Conservation (phyloP, 129 eudicot genomes). For the Escallonia rubra region DNA sequence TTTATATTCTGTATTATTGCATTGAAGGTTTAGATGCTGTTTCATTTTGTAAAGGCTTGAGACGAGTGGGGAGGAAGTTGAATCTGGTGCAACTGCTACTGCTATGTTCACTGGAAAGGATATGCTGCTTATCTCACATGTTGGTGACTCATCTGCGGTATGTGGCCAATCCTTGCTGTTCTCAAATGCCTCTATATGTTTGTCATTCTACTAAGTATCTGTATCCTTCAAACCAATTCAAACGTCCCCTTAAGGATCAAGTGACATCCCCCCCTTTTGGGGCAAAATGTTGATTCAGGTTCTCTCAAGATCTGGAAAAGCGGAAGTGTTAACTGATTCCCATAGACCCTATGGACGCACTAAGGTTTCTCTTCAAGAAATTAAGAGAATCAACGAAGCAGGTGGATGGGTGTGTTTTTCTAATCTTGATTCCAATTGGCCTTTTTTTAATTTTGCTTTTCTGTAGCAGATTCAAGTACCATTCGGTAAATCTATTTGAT, state of each 20-base stretch:
- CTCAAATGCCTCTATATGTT: neutral
- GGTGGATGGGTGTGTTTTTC: constrained; percentile 98
- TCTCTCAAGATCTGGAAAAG: constrained; percentile 82
- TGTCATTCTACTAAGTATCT: neutral
- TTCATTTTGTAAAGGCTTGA: constrained; percentile 94
- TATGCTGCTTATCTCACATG: constrained; percentile 66
- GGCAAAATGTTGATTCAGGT: constrained; percentile 41
- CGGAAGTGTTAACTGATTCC: constrained; percentile 75
- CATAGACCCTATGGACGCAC: constrained; percentile 93
- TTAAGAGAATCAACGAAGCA: constrained; percentile 82
- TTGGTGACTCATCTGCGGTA: constrained; percentile 95
- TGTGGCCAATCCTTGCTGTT: neutral
- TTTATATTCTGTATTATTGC: constrained; percentile 53
- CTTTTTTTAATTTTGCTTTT: constrained; percentile 7
- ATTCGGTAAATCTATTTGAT: too few relatives aligned
- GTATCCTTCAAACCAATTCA: too few relatives aligned
- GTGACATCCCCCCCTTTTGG: neutral
- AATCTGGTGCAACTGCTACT: constrained; percentile 96
- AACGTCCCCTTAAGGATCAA: neutral
- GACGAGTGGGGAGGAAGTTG: constrained; percentile 51
- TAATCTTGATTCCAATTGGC: constrained; percentile 10
- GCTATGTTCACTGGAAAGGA: constrained; percentile 59
- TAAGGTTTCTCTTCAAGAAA: constrained; percentile 76
- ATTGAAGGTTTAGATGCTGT: constrained; percentile 80
- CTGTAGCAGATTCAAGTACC: neutral